Percentiles rank a stretch among this genome's conserved stretches.
These are phyloP conservation scores for Maudiozyma pseudohumilis DNA, from an alignment of 805 yeast species.

Conservation along the genomic window DNA sequence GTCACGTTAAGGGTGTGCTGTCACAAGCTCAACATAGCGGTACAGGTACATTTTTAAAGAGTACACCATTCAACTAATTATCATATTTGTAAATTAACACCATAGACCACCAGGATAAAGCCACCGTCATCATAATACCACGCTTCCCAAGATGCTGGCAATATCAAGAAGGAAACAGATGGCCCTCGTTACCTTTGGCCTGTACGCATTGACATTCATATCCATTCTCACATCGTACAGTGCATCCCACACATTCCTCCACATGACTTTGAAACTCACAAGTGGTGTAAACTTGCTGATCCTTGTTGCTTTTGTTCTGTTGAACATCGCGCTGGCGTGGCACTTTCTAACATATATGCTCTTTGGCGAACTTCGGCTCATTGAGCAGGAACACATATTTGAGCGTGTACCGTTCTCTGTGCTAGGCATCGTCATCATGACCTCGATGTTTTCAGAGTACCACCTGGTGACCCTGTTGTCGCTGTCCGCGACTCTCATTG, in stretches of 20 bases:
- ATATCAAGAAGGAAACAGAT: slow-evolving; percentile 2
- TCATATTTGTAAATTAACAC: no score
- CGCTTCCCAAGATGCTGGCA: neutral
- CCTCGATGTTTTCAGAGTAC: slow-evolving; percentile 43
- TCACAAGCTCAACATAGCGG: no score
- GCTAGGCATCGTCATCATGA: slow-evolving; percentile 50
- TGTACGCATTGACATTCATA: slow-evolving; percentile 1
- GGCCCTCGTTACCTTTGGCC: neutral
- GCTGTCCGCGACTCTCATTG: slow-evolving; percentile 34
- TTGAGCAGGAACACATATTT: slow-evolving; percentile 67
- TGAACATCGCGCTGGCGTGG: slow-evolving; percentile 32
- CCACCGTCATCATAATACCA: no score
- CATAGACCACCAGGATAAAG: no score
- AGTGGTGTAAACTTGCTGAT: slow-evolving; percentile 39
- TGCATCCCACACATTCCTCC: slow-evolving; percentile 22
- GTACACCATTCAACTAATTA: no score
- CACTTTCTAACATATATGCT: slow-evolving; percentile 41
- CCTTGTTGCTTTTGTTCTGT: slow-evolving; percentile 37
- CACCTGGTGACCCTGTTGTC: slow-evolving; percentile 36
- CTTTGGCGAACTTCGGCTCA: slow-evolving; percentile 65
- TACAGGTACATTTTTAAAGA: no score
- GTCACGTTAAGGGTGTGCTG: no score
- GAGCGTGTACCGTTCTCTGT: slow-evolving; percentile 57
- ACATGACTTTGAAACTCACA: slow-evolving; percentile 41
- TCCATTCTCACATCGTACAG: slow-evolving; percentile 4